phyloP scores from a whole-genome alignment of 2,329 filamentous ascomycete species.

The Seiridium unicorne region DNA sequence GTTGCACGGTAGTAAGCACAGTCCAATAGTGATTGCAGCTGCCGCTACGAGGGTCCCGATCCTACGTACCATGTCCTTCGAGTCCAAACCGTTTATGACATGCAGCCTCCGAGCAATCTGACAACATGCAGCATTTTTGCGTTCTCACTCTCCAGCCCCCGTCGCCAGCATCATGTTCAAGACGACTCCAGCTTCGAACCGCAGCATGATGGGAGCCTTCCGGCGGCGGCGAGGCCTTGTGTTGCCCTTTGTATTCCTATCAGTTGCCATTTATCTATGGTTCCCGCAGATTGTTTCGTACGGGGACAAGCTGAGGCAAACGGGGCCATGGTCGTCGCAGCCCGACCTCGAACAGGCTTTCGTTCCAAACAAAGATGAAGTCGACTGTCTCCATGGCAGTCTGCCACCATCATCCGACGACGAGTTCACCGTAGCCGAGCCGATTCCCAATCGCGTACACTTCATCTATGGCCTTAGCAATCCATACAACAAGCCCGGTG shows the following conservation, averaged over 20 bases:
- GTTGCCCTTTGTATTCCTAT: neutral
- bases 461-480: conserved; percentile 36
- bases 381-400: conserved; percentile 30
- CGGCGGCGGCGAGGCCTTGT: neutral
- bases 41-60: no score
- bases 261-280: neutral
- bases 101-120: neutral
- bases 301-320: conserved; percentile 31
- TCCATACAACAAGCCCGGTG: conserved; percentile 25
- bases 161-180: neutral
- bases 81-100: neutral
- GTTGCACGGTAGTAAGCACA: no score
- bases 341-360: conserved; percentile 30
- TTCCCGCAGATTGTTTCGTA: conserved; percentile 11
- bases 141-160: neutral
- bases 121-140: neutral
- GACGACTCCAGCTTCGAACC: neutral
- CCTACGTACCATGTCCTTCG: no score
- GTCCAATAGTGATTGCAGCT: no score
- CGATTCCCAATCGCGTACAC: conserved; percentile 36
- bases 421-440: conserved; percentile 14
- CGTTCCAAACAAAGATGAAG: conserved; percentile 26
- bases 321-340: conserved; percentile 31
- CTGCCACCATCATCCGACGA: conserved; percentile 12
- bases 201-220: neutral